Base-by-base conservation (phyloP, 164 flowering plant species). In the Chloranthus sessilifolius region DNA sequence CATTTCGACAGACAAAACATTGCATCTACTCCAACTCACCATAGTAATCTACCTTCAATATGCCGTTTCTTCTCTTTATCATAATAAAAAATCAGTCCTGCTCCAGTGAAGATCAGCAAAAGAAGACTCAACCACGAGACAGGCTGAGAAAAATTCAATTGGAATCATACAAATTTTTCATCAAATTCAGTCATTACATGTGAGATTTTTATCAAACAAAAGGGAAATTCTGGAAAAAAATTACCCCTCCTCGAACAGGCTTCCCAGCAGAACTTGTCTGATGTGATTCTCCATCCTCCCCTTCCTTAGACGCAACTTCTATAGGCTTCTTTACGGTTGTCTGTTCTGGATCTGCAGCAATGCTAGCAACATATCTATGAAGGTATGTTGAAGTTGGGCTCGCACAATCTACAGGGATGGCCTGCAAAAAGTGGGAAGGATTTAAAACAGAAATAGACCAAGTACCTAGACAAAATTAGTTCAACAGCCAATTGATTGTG, bases 121-220 rank as follows among this genome's bases (percentile, higher is more conserved):
- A 83, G 54, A 67, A 92, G 77, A 65, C 98, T 85, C 75, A 88
- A 63, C 98, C 98, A 92, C 15, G 98, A 80, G 54, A 92, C 83
- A 44, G 96, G 96, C 98, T 92, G 84, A 75, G 68, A 66, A 16
- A n/a, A n/a, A n/a, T n/a, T n/a, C n/a, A n/a, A n/a, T n/a, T n/a
- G 12, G 7, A 15, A 49, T 10, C 43, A 7, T 23, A 19, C 9
- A 39, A 22, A 23, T 29, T 29, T 29, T 16, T 7, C 7, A 8
- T 39, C 17, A 39, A 39, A 6, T 39, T 39, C 9, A n/a, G 20
- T 16, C 20, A 16, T 20, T 0, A 7, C 3, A 27, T 9, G 4
- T 6, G 2, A 9, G 1, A 23, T 8, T 47, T 19, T n/a, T n/a
- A n/a, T n/a, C n/a, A n/a, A n/a, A n/a, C n/a, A n/a, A n/a, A n/a